Evolutionary conservation across 1,284 basidiomycete species (phyloP).

Genomic region (Apiotrichum porosum): DNA sequence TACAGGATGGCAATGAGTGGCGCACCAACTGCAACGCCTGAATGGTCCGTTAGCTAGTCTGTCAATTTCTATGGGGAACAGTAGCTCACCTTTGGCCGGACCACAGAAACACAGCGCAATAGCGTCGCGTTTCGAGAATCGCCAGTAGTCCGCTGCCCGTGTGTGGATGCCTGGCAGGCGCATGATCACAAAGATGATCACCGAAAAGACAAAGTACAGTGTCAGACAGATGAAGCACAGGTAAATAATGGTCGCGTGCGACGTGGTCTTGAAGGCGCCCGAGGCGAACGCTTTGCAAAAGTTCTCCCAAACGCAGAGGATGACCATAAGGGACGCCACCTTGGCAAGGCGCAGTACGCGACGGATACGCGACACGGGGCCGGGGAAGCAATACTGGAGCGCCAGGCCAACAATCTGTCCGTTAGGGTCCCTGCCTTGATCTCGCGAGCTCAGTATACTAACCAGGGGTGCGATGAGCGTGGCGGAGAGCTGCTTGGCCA

Average conservation of each 20-base stretch:
- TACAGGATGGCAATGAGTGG: constrained; percentile 24
- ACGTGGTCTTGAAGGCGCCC: constrained; percentile 29
- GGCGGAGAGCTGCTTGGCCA: constrained; percentile 12
- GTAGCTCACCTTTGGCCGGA: constrained; percentile 20
- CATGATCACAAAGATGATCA: constrained; percentile 27
- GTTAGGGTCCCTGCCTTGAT: background rate
- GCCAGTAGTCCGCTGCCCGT: constrained; percentile 10
- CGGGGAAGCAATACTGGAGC: constrained; percentile 4
- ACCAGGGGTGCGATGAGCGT: constrained; percentile 8
- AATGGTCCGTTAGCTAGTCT: background rate
- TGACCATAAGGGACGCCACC: constrained; percentile 5
- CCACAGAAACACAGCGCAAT: constrained; percentile 25
- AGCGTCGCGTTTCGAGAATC: constrained; percentile 17
- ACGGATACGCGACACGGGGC: background rate
- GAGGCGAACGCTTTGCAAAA: constrained; percentile 42
- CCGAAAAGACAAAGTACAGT: constrained; percentile 27
- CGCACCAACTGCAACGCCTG: constrained; percentile 19
- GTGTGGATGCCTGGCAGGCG: constrained; percentile 17
- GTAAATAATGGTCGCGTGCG: constrained; percentile 32
- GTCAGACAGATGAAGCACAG: constrained; percentile 28
- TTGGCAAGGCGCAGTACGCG: background rate
- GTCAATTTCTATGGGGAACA: background rate
- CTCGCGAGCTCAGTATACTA: background rate
- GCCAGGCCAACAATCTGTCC: constrained; percentile 6
- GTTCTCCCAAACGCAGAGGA: constrained; percentile 13